Base-by-base conservation (phyloP, 208 protist species). In the Leishmania aethiopica region DNA sequence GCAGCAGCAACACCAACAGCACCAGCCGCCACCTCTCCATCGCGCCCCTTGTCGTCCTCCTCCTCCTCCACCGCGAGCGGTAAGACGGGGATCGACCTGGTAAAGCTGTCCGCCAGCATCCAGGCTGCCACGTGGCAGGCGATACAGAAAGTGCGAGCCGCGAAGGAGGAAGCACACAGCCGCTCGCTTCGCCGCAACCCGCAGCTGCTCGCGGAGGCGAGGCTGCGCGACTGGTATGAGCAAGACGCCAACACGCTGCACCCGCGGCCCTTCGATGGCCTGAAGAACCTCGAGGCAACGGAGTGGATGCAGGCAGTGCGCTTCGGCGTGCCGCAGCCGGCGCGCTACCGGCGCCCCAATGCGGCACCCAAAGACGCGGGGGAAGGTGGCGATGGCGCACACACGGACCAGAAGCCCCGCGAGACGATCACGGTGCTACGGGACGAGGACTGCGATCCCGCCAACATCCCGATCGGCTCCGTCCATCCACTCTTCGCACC, bases 221-320 rank as follows among this genome's bases (percentile, higher is more conserved):
- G 76, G 13, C 81, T 96, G 75, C 85, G 82, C 22, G 84, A 93
- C 72, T 97, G 95, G 95, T 96, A 96, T 75, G 91, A 93, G 79
- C 85, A 95, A 32, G 93, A 97, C 85, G 91, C 91, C 3, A 91
- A 86, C 62, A 90, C 91, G 60, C 74, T 97, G 55, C 87, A 83
- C 25, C 94, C 94, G 8, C 84, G 86, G 1, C 85, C 91, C 0
- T 92, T 83, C 42, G 86, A 95, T 55, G 92, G 86, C 15, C 79
- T 96, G 8, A 90, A 86, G 75, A 70, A 89, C 40, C 88, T 96
- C 55, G 53, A 81, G 32, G 92, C 88, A 7, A 96, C 94, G 55
- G 86, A 89, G 80, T 95, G 93, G 91, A 94, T 97, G 92, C 90
- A 95, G 84, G 89, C 87, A 10, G 90, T 95, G 70, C 90, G 91